Evolutionary conservation across 352 stramenopile species (phyloP), one percentile per base, ranked within the genome.

Genomic region (Phytophthora cryptogea): DNA sequence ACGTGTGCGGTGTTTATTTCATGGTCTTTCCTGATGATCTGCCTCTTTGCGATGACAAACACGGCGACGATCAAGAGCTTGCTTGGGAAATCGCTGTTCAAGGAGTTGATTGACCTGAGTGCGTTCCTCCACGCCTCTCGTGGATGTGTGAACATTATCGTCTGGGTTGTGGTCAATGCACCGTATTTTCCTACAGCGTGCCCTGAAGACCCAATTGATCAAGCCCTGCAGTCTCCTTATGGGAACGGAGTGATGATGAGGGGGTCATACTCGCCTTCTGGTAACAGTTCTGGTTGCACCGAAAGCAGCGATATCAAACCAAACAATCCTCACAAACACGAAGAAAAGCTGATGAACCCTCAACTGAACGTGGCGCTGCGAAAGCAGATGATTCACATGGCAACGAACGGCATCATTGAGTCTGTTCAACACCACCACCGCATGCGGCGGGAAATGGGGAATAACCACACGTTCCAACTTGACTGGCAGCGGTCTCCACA

Each of bases 321-420:
- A 8, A 23, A 55, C 39, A n/a, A 72, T 23, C 53, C 44, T 5
- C 50, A 70, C 45, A 71, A 75, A 17, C 61, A 71, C 20, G 66
- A 74, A 57, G 58, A 63, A n/a, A 66, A 63, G 42, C 33, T 88
- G 1, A 83, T 93, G 48, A 90, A 92, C 23, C 89, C 88, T 4
- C 83, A 97, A 52, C 74, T 97, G 4, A 97, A 97, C 64, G 72
- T 79, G 3, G 89, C 87, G 1, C 67, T 97, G 26, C 74, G 86
- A 20, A 80, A 74, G 32, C 86, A 97, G 55, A 93, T 97, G 72
- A 90, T 97, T 53, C 82, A 92, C 45, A 93, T 95, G 80, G 86
- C 89, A 2, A 96, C 88, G 14, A 88, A 82, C 0, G 89, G 89
- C 0, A 97, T 97, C 52, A 85, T 95, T 39, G 82, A 94, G 58